Evolutionary conservation across 352 stramenopile genomes (phyloP), one percentile per base, ranked within the genome.

Genomic region (Phytophthora nicotianae): DNA sequence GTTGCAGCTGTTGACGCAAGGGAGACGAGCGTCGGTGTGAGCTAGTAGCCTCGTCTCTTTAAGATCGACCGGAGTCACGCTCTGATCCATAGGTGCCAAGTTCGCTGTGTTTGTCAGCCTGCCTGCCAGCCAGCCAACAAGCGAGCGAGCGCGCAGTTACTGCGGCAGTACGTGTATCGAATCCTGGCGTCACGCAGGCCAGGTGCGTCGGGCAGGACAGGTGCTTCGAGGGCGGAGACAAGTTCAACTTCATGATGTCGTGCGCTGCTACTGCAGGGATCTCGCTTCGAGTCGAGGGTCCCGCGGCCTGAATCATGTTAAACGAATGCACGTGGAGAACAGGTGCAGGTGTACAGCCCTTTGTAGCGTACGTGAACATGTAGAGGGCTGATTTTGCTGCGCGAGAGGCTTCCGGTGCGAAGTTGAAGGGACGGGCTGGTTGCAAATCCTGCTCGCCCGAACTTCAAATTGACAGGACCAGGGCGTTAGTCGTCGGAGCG

Each of bases 381-480:
- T 45, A 38, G 35, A 37, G 14, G 27, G 54, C 57, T 41, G 37
- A 38, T 51, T 58, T 47, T 52, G 35, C 27, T 35, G 29, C 29
- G 29, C 29, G 29, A 35, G 29, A 35, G 37, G 16, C 33, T 65
- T 65, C 57, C 57, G 57, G 47, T 65, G 49, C 57, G 57, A 65
- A 59, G 47, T 56, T 64, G 55, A 62, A 62, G 29, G 42, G 33
- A 60, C 52, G 26, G 43, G 23, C 50, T 62, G 20, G 50, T 64
- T 65, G 57, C 56, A 64, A 64, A 64, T 64, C 56, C 37, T 37
- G 5, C 37, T 58, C 43, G 26, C 48, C 55, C 46, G 38, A 64
- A 64, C 53, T 69, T 69, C 61, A 69, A 68, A 45, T 32, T 64
- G 52, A 56, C 37, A 50, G 60, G 46, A 50, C 43, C 47, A 62